These are phyloP conservation scores for Aspergillus avenaceus DNA, from an alignment of 495 filamentous ascomycete species.

Conservation along the genomic window DNA sequence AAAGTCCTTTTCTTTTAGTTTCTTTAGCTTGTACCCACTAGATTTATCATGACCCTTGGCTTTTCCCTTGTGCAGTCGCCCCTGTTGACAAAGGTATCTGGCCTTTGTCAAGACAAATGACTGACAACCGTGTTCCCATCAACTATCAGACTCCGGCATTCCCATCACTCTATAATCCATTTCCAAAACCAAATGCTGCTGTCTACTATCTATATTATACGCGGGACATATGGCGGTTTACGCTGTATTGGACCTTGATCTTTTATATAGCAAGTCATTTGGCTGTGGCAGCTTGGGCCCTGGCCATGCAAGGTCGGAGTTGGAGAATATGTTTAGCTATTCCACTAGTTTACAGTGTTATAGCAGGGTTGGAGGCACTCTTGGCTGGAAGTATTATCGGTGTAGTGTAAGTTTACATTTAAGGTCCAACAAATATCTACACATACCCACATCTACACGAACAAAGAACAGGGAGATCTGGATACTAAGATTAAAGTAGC, in stretches of 20 bases:
- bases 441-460: no score
- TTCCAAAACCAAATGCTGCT: conserved; percentile 46
- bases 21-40: not conserved
- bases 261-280: conserved; percentile 43
- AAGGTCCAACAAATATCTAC: no score
- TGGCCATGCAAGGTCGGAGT: conserved; percentile 62
- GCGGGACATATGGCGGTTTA: conserved; percentile 86
- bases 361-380: conserved; percentile 77
- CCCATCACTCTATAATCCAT: conserved; percentile 82
- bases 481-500: conserved; percentile 39
- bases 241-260: conserved; percentile 76
- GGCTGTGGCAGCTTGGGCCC: conserved; percentile 63
- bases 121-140: conserved; percentile 51
- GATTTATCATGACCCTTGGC: conserved; percentile 6
- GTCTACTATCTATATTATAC: conserved; percentile 72
- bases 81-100: conserved; percentile 6
- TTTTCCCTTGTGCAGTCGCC: not conserved
- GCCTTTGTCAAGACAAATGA: conserved; percentile 16
- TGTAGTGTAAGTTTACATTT: conserved; percentile 63
- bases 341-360: conserved; percentile 66
- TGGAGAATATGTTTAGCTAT: conserved; percentile 76
- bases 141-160: conserved; percentile 73
- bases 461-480: not conserved
- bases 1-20: no score
- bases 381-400: conserved; percentile 88